Base-by-base conservation (phyloP, 2,329 filamentous ascomycete species). In the Aspergillus bombycis region DNA sequence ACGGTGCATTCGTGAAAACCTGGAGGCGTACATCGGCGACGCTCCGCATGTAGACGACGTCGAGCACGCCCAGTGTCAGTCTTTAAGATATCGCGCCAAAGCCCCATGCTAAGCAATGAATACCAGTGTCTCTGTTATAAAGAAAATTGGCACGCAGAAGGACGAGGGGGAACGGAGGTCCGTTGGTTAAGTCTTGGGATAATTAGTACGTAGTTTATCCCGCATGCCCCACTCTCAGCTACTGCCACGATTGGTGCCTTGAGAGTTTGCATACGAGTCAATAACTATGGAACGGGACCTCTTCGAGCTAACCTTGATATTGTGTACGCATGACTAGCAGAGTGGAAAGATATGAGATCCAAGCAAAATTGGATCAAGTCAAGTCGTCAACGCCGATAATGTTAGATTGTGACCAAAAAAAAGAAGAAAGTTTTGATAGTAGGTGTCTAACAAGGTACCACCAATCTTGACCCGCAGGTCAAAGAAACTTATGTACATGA, bases 11-110 rank as follows among this genome's bases (percentile, higher is more conserved):
- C n/a, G 19, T 41, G 8, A n/a, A 26, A 46, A 57, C 58, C 54
- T 62, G 12, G 23, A 72, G 71, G 71, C 77, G 68, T 79, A 82
- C 80, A 72, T 62, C 78, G 77, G 60, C 77, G 75, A 43, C 75
- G 73, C 60, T 82, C 79, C 55, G 76, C 73, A 57, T 75, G 71
- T 23, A 76, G 57, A 63, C 72, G 76, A 38, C 73, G 75, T 50
- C 70, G 68, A 54, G 75, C 69, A 46, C 70, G 68, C 23, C 71
- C 69, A 28, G 63, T 63, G 57, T 74, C 71, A 14, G 68, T 62
- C 38, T 60, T 65, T 60, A 81, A 77, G 12, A 81, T 59, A 61
- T 72, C 70, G 23, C 66, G 70, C 78, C 78, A 81, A 61, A 74
- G 68, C 9, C 76, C 78, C 79, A 81, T 81, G 1, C 32, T 67